Conservation (phyloP, 75 land plant genomes). For the Pinus taeda region DNA sequence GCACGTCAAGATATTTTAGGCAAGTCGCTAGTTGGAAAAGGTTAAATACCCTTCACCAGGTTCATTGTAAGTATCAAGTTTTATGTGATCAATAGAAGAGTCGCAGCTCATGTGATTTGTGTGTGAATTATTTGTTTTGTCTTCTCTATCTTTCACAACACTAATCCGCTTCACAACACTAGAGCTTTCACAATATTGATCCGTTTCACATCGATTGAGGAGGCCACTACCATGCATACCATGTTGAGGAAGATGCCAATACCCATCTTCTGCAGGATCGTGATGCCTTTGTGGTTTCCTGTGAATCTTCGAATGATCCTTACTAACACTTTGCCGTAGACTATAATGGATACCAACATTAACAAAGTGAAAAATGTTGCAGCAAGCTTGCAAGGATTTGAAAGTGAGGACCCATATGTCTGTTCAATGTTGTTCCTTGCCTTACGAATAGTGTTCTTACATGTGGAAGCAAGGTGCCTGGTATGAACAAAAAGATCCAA, state of each 20-base stretch:
- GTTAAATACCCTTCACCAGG: too few species aligned
- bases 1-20: too few species aligned
- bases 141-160: too few species aligned
- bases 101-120: too few species aligned
- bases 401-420: conserved; percentile 48
- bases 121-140: too few species aligned
- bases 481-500: conserved; percentile 42
- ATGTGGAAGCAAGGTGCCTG: conserved; percentile 56
- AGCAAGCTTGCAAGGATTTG: conserved; percentile 62
- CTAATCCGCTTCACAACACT: too few species aligned
- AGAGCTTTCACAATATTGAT: too few species aligned
- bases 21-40: too few species aligned
- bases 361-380: conserved; percentile 45
- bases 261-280: conserved; percentile 53
- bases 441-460: conserved; percentile 64
- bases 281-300: conserved; percentile 48
- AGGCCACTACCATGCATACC: conserved; percentile 13
- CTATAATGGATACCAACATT: conserved; percentile 42
- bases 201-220: too few species aligned
- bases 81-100: too few species aligned
- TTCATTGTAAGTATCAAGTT: too few species aligned
- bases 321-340: conserved; percentile 46
- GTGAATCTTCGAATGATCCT: conserved; percentile 25
- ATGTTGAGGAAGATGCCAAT: conserved; percentile 38
- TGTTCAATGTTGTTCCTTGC: conserved; percentile 71